A percentile compares a stretch with the other conserved stretches of the same genome.
Conservation (phyloP, 2,329 filamentous ascomycete species). For the Fusarium sp. region DNA sequence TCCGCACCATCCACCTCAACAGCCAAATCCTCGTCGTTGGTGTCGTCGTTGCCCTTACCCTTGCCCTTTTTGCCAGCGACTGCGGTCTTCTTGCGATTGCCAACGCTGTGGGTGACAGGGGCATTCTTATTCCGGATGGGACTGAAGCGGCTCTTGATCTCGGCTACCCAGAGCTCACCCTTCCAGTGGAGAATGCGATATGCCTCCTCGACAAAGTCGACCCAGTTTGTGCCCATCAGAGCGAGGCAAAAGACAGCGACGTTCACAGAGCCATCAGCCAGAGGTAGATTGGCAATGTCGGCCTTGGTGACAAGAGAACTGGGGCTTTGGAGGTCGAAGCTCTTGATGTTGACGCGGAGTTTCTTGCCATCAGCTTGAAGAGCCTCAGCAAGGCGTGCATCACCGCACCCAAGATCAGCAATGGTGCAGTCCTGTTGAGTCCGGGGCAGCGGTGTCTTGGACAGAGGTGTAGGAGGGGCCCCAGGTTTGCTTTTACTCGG, state of each 20-base stretch:
- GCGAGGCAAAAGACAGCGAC: constrained; percentile 96
- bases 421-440: constrained; percentile 82
- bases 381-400: constrained; percentile 83
- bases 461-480: constrained; percentile 46
- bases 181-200: constrained; percentile 93
- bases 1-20: constrained; percentile 81
- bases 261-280: constrained; percentile 83
- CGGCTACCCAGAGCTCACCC: constrained; percentile 96
- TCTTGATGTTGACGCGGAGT: constrained; percentile 82
- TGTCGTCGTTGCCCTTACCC: constrained; percentile 63
- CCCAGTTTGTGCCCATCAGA: constrained; percentile 99
- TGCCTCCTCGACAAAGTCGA: constrained; percentile 95
- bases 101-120: constrained; percentile 79
- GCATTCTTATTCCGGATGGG: constrained; percentile 57
- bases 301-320: constrained; percentile 85
- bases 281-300: constrained; percentile 88
- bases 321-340: constrained; percentile 89
- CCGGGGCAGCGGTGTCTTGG: constrained; percentile 74
- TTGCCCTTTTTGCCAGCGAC: constrained; percentile 64
- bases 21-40: constrained; percentile 71
- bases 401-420: constrained; percentile 94
- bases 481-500: constrained; percentile 51
- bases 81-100: constrained; percentile 71
- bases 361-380: constrained; percentile 76
- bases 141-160: constrained; percentile 93